Evolutionary conservation across 1,139 yeast genomes (phyloP), one percentile per base, ranked within the genome.

Genomic region (Diutina siamensis): DNA sequence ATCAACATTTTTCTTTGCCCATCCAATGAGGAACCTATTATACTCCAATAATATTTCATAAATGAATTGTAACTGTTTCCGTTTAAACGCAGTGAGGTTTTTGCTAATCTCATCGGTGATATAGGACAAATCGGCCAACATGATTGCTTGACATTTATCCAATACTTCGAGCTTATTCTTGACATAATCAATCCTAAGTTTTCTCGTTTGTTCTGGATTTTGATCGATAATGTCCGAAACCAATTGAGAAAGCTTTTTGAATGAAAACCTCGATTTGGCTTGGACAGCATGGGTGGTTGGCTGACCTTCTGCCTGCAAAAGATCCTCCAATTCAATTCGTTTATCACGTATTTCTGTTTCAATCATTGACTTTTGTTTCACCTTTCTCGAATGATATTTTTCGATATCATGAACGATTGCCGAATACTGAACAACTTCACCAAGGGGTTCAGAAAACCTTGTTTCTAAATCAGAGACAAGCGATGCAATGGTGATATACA

Each of bases 401-500:
- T 83, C 70, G 15, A 89, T 76, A 41, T 77, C 74, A 44, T 83
- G 73, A 1, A 83, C 76, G 0, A 83, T 80, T 4, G 72, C 70
- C 0, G 94, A 78, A 61, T 83, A 80, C 55, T 84, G 87, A 13
- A 83, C 88, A 17, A 85, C 76, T 57, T 89, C 97, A 5, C 85
- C 80, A 32, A 89, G 65, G 3, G 95, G 95, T 57, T 89, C 97
- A 36, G 86, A 75, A 53, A 88, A 81, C 47, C 79, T 77, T 9
- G 86, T 76, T 50, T 85, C 80, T 44, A 89, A 66, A 44, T 78
- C 76, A 36, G 78, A 74, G n/a, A 83, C 80, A 20, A 89, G 67
- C 4, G 78, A 70, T 51, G 81, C 84, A 35, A 87, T 71, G 13
- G 84, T 72, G 40, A 82, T 68, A 48, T 78, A 80, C 33, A 80